Conservation (phyloP, 2,329 filamentous ascomycete species). For the Emergomyces africanus region DNA sequence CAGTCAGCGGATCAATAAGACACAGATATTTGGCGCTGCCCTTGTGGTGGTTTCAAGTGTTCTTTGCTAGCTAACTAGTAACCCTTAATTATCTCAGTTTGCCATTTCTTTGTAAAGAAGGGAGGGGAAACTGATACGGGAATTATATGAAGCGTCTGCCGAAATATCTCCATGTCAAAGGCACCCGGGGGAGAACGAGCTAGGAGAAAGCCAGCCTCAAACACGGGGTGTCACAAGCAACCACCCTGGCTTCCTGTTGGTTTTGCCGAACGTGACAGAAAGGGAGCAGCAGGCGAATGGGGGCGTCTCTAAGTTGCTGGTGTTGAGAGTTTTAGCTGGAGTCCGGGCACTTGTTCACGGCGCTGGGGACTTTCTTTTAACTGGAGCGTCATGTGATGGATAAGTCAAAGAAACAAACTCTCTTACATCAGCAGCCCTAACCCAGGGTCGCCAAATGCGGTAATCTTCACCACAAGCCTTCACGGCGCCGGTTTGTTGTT, state of each 20-base stretch:
- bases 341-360: too few species aligned
- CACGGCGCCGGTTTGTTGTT: not conserved
- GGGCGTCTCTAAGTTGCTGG: too few species aligned
- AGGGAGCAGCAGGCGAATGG: too few species aligned
- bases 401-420: too few species aligned
- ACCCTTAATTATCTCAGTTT: not conserved
- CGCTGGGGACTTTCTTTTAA: not conserved
- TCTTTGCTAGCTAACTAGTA: not conserved
- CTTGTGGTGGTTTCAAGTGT: not conserved
- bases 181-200: not conserved
- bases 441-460: not conserved
- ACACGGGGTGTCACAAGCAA: not conserved
- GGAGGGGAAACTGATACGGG: not conserved
- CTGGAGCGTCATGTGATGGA: not conserved
- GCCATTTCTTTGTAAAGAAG: not conserved
- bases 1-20: not conserved
- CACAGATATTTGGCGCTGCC: not conserved
- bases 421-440: not conserved
- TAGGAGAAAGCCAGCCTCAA: not conserved
- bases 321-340: not conserved
- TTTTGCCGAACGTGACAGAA: not conserved
- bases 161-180: not conserved
- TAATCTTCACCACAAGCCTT: not conserved
- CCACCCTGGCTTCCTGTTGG: not conserved
- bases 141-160: not conserved